Evolutionary conservation across 2,329 filamentous ascomycete species (phyloP), one percentile per base, ranked within the genome.

Genomic region (Aplosporella prunicola): DNA sequence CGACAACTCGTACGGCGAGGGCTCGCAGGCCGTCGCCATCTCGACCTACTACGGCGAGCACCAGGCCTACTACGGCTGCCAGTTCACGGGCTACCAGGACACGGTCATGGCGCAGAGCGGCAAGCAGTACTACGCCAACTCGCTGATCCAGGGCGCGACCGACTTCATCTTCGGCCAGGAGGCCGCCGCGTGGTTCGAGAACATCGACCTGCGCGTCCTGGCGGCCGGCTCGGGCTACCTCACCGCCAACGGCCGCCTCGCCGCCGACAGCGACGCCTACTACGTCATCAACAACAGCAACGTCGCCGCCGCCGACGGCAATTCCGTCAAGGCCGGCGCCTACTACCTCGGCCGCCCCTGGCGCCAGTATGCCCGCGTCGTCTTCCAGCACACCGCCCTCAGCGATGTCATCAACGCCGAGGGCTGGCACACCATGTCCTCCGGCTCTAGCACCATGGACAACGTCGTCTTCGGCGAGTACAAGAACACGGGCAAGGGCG

Each of bases 151-250:
- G 26, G 72, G 72, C n/a, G 68, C 70, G 5, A 67, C 69, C 28
- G 73, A 76, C 46, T 74, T 74, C 45, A 68, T 73, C 45, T 77
- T 76, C 48, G 64, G 73, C 27, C 59, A 69, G 55, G 43, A 62
- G 40, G 61, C 67, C 34, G 46, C 56, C 41, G 58, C 62, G 34
- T 76, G 65, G 69, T 68, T 66, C 51, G 61, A 35, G 17, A 14
- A 20, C 20, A 31, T 69, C 38, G 20, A 27, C 28, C 18, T 34
- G 3, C 32, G 25, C 34, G 23, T 31, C 25, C 13, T 38, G 2
- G 18, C 36, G n/a, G 25, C 41, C 14, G 14, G 24, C 4, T 42
- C 32, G 0, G 50, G 50, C 3, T 51, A 39, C 31, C 44, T 51
- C 15, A 51, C 47, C 1, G 50, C 51, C 7, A 51, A 45, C 20